These are phyloP conservation scores for Cystobasidium onofrii DNA, from an alignment of 768 basidiomycete species.

Conservation along the genomic window DNA sequence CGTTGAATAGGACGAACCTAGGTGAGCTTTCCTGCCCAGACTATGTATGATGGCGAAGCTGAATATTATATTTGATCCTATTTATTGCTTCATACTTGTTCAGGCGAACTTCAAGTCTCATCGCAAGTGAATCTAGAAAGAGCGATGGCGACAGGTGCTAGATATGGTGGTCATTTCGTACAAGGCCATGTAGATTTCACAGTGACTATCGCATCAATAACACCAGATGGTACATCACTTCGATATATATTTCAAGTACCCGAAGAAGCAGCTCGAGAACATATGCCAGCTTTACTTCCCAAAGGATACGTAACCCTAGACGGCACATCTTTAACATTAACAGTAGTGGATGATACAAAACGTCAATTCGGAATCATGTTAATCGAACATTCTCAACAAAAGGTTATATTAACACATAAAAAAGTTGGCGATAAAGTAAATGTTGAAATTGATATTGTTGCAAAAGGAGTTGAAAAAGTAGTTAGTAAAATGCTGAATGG, in stretches of 20 bases:
- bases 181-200: slow-evolving; percentile 95
- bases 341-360: slow-evolving; percentile 58
- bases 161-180: slow-evolving; percentile 96
- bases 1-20: slow-evolving; percentile 77
- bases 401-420: slow-evolving; percentile 72
- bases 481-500: slow-evolving; percentile 49
- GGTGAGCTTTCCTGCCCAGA: slow-evolving; percentile 53
- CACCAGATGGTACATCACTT: slow-evolving; percentile 76
- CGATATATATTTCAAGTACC: slow-evolving; percentile 68
- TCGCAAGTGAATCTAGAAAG: slow-evolving; percentile 85
- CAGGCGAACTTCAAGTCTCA: slow-evolving; percentile 69
- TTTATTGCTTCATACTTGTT: too few relatives aligned
- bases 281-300: slow-evolving; percentile 59
- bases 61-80: too few relatives aligned
- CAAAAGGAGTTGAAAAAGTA: slow-evolving; percentile 81
- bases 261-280: slow-evolving; percentile 1
- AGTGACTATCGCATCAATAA: slow-evolving; percentile 61
- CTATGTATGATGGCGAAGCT: too few relatives aligned
- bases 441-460: slow-evolving; percentile 90
- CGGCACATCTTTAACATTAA: slow-evolving; percentile 86
- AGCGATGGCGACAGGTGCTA: slow-evolving; percentile 80
- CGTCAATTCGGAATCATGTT: slow-evolving; percentile 78
- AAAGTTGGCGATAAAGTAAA: slow-evolving; percentile 72
- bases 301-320: slow-evolving; percentile 95
- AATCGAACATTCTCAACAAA: slow-evolving; percentile 84